Evolutionary conservation across 768 basidiomycete genomes (phyloP).

Genomic region (Coprinopsis strossmayeri): DNA sequence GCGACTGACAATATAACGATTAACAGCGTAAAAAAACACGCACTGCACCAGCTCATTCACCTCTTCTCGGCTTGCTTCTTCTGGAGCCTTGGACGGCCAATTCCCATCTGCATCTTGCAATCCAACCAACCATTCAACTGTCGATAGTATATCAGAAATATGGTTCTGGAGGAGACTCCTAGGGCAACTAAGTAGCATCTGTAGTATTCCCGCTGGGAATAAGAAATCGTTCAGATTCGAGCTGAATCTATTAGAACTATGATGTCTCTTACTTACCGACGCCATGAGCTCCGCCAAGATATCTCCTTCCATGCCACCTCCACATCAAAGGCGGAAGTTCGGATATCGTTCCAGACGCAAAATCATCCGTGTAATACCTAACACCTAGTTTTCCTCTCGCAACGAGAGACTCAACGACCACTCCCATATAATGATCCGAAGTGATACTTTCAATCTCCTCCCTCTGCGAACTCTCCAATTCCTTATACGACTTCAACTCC

Average conservation of each 20-base stretch:
- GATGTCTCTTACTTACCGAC: constrained; percentile 32
- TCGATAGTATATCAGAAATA: constrained; percentile 32
- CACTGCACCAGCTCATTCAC: constrained; percentile 44
- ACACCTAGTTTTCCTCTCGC: constrained; percentile 36
- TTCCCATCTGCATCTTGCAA: constrained; percentile 43
- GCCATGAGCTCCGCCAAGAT: constrained; percentile 56
- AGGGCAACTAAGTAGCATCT: constrained; percentile 42
- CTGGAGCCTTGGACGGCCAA: constrained; percentile 42
- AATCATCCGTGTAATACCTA: constrained; percentile 22
- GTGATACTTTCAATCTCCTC: constrained; percentile 20
- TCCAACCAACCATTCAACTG: constrained; percentile 40
- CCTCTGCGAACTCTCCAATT: constrained; percentile 9
- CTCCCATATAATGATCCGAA: constrained; percentile 26
- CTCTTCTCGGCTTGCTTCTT: background rate
- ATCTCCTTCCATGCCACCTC: constrained; percentile 51
- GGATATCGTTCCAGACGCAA: constrained; percentile 12
- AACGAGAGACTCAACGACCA: constrained; percentile 41
- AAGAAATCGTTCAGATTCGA: background rate
- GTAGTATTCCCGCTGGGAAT: constrained; percentile 43
- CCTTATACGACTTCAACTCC: constrained; percentile 15
- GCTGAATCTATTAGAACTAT: background rate
- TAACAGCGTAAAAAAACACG: no score
- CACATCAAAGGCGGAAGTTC: constrained; percentile 40
- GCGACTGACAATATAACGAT: no score
- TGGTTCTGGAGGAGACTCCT: constrained; percentile 27